Evolutionary conservation across 805 yeast species (phyloP), one percentile per base, ranked within the genome.

Genomic region (Pichia pseudocactophila): DNA sequence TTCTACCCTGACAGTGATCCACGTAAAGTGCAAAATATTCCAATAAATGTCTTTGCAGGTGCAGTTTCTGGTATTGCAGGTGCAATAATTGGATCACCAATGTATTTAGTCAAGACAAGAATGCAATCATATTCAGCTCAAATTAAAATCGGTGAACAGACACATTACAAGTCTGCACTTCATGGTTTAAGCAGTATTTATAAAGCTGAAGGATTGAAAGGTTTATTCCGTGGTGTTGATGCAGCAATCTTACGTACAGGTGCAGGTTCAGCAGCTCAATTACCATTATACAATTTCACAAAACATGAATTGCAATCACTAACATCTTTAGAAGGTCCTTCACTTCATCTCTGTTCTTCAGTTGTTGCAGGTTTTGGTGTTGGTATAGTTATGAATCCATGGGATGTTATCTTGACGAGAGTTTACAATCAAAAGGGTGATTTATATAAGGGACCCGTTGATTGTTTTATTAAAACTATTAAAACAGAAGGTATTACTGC

Each of bases 241-340:
- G 96, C 98, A 2, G 97, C 98, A 2, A 76, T 88, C 27, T 66
- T 92, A 48, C 76, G 98, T 64, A 92, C 97, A 1, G 96, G 96
- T 55, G 82, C 88, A 43, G 98, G 97, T 2, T 92, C 98, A 7
- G 75, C 95, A 20, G 96, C 86, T 32, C 98, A 92, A 66, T 68
- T 92, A 52, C 97, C 98, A 13, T 78, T 88, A 38, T 92, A 92
- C 66, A 83, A 80, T 60, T 74, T 75, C 45, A 76, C 86, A 40
- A 92, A 92, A 62, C 64, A 71, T 48, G 70, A 75, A 47, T 61
- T 89, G 19, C 64, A 76, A 37, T 67, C 70, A 16, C 59, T 78
- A 52, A 68, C 74, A 25, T 30, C 80, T 15, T 67, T 80, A 44
- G 59, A 82, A 33, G 86, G 89, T 27, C 72, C 89, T 2, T 68